phyloP scores from a whole-genome alignment of 306 rosid genomes.

The Erythrophleum fordii region DNA sequence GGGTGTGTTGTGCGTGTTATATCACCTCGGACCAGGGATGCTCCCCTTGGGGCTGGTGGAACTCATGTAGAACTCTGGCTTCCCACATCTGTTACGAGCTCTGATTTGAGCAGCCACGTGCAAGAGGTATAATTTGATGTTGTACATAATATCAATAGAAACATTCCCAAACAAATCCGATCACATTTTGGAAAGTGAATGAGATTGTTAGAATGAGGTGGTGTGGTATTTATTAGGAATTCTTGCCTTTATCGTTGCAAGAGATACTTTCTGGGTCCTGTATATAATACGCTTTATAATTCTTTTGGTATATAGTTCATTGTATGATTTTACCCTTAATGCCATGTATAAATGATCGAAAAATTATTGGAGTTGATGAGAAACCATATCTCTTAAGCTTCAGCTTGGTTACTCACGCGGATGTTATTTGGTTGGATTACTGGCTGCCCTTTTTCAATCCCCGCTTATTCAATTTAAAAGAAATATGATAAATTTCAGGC shows the following conservation, averaged over 20 bases:
- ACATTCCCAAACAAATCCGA: conserved; percentile 12
- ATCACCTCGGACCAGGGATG: conserved; percentile 80
- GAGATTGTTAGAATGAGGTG: conserved; percentile 28
- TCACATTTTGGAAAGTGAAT: conserved; percentile 13
- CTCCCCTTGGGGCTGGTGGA: conserved; percentile 92
- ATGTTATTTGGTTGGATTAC: background rate
- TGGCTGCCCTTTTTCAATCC: background rate
- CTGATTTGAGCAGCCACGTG: conserved; percentile 53
- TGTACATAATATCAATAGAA: conserved; percentile 10
- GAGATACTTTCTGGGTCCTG: conserved; percentile 34
- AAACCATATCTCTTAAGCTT: conserved; percentile 18
- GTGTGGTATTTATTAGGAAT: conserved; percentile 8
- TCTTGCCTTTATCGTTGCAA: conserved; percentile 20
- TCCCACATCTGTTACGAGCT: conserved; percentile 55
- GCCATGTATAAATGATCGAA: conserved; percentile 15
- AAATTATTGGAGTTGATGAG: conserved; percentile 4
- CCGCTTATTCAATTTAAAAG: background rate
- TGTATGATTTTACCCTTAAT: conserved; percentile 3
- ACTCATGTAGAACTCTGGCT: conserved; percentile 95
- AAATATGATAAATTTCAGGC: too few relatives aligned
- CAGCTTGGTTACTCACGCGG: background rate
- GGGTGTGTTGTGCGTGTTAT: conserved; percentile 90
- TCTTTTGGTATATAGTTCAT: conserved; percentile 18
- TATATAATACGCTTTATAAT: conserved; percentile 35
- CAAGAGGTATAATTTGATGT: conserved; percentile 48